phyloP scores from a whole-genome alignment of 768 basidiomycete species.

The Boletus insuetus region DNA sequence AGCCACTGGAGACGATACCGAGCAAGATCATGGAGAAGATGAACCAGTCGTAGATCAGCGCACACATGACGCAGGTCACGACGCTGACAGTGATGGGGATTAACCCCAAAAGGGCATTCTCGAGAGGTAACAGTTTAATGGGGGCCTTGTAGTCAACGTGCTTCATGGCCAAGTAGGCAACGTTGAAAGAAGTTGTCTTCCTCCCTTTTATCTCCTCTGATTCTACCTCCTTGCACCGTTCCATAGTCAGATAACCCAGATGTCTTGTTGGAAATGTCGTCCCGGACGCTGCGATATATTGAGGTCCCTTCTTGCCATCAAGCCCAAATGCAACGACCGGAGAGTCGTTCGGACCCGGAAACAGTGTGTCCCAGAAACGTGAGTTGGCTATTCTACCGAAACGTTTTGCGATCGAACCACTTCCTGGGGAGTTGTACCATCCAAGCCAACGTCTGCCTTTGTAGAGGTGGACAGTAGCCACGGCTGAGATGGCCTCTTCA shows the following conservation, averaged over 20 bases:
- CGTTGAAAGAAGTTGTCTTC: too few species aligned
- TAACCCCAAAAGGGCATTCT: constrained; percentile 13
- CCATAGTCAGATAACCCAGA: too few species aligned
- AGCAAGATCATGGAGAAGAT: constrained; percentile 31
- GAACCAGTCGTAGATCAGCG: constrained; percentile 26
- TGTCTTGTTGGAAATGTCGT: too few species aligned
- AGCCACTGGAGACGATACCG: constrained; percentile 33
- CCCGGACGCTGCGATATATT: constrained; percentile 18
- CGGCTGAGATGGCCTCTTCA: constrained; percentile 35
- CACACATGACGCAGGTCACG: constrained; percentile 24
- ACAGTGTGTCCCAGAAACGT: constrained; percentile 33
- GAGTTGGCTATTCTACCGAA: constrained; percentile 32
- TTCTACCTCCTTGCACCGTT: background rate
- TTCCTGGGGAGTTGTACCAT: constrained; percentile 37
- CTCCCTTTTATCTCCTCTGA: too few species aligned
- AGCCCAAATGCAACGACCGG: constrained; percentile 28
- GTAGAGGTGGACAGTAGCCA: constrained; percentile 33
- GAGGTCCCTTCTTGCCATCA: constrained; percentile 29
- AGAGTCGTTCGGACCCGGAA: constrained; percentile 27
- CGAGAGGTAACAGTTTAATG: background rate
- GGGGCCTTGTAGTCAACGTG: background rate
- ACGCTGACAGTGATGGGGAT: constrained; percentile 28
- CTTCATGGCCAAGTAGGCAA: too few species aligned
- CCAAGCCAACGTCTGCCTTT: constrained; percentile 32
- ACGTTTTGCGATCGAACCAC: constrained; percentile 30